Percentiles rank a stretch among this genome's conserved stretches.
Conservation (phyloP, 2,329 filamentous ascomycete genomes). For the Sclerotinia nivalis region DNA sequence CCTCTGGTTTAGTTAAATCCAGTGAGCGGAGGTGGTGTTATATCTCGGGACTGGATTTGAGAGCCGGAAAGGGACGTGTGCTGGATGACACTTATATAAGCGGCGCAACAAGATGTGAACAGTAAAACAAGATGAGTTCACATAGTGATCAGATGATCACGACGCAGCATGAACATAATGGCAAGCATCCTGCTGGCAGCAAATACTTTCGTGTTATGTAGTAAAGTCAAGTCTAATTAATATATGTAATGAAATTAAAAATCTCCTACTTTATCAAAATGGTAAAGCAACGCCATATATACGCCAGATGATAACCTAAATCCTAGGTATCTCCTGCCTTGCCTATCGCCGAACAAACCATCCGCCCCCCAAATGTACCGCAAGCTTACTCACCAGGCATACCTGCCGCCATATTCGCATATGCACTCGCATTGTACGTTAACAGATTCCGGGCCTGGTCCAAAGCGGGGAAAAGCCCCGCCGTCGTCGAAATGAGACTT, state of each 20-base stretch:
- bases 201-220: too few relatives aligned
- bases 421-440: slow-evolving; percentile 54
- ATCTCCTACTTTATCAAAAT: neutral
- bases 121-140: too few relatives aligned
- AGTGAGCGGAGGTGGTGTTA: too few relatives aligned
- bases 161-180: too few relatives aligned
- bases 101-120: too few relatives aligned
- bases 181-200: too few relatives aligned
- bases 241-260: neutral
- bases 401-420: slow-evolving; percentile 53
- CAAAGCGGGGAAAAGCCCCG: slow-evolving; percentile 46
- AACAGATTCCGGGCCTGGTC: slow-evolving; percentile 53
- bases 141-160: too few relatives aligned
- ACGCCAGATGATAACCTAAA: neutral
- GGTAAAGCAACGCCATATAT: neutral
- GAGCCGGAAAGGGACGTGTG: too few relatives aligned
- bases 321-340: neutral
- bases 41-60: too few relatives aligned
- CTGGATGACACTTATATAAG: too few relatives aligned
- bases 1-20: too few relatives aligned
- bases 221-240: too few relatives aligned
- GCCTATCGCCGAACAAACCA: neutral
- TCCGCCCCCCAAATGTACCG: neutral
- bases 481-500: slow-evolving; percentile 59
- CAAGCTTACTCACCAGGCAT: slow-evolving; percentile 30